phyloP scores from a whole-genome alignment of 2,329 filamentous ascomycete genomes.

The Geosmithia morbida region DNA sequence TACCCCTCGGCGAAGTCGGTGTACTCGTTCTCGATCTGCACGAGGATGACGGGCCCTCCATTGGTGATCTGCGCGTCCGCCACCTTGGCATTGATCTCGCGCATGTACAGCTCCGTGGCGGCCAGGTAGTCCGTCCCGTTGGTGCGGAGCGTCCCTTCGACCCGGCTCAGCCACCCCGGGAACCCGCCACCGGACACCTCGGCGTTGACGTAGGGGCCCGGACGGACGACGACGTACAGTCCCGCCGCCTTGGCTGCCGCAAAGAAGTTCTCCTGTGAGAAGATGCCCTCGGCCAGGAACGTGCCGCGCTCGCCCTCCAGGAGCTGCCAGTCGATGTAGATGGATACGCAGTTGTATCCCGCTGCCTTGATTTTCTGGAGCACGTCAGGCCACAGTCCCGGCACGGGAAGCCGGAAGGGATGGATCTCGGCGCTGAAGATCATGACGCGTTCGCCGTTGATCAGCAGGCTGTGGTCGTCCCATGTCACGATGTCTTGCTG shows the following conservation, averaged over 20 bases:
- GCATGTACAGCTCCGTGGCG: slow-evolving; percentile 54
- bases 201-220: slow-evolving; percentile 67
- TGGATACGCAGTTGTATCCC: slow-evolving; percentile 67
- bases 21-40: slow-evolving; percentile 78
- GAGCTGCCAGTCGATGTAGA: slow-evolving; percentile 69
- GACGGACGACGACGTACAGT: slow-evolving; percentile 60
- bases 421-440: slow-evolving; percentile 65
- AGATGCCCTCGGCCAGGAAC: slow-evolving; percentile 57
- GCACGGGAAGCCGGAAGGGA: slow-evolving; percentile 39
- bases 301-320: slow-evolving; percentile 58
- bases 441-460: slow-evolving; percentile 55
- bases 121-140: slow-evolving; percentile 44
- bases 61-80: slow-evolving; percentile 70
- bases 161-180: slow-evolving; percentile 63
- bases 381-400: slow-evolving; percentile 47
- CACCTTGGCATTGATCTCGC: slow-evolving; percentile 48
- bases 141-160: slow-evolving; percentile 51
- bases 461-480: slow-evolving; percentile 57
- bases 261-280: slow-evolving; percentile 62
- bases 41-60: slow-evolving; percentile 63
- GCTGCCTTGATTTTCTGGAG: slow-evolving; percentile 74
- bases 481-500: slow-evolving; percentile 40
- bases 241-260: slow-evolving; percentile 59
- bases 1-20: slow-evolving; percentile 29
- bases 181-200: slow-evolving; percentile 66